Evolutionary conservation across 352 stramenopile species (phyloP).

Genomic region (Pythium insidiosum): DNA sequence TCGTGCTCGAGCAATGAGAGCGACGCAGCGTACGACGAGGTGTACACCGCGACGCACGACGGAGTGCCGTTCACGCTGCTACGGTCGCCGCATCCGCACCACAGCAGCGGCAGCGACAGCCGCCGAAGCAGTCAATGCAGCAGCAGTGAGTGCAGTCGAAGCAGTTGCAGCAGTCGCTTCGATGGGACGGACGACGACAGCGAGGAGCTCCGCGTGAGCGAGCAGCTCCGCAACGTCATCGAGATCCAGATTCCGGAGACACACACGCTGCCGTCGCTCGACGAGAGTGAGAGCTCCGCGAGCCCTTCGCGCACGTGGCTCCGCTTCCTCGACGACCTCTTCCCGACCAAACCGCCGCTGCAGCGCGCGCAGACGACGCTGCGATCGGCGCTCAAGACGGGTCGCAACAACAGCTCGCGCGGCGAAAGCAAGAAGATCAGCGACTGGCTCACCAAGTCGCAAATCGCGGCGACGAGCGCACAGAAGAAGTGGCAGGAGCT

Average conservation of each 20-base stretch:
- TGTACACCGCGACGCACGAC: conserved; percentile 39
- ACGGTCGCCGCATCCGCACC: conserved; percentile 21
- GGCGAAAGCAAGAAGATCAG: conserved; percentile 51
- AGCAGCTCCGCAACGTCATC: too few species aligned
- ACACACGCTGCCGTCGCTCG: neutral
- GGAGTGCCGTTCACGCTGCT: conserved; percentile 59
- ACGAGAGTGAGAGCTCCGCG: neutral
- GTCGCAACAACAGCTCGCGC: neutral
- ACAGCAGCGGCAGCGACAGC: conserved; percentile 6
- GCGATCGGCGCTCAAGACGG: neutral
- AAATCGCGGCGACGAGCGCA: conserved; percentile 51
- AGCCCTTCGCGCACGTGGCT: conserved; percentile 15
- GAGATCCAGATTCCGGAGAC: neutral
- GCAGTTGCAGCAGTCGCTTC: neutral
- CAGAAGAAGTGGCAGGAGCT: conserved; percentile 65
- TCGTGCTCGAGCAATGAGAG: conserved; percentile 20
- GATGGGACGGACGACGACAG: neutral
- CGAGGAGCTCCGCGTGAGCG: too few species aligned
- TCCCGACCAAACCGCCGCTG: conserved; percentile 9
- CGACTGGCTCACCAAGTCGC: conserved; percentile 50
- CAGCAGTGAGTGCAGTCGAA: too few species aligned
- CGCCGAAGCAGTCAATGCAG: too few species aligned
- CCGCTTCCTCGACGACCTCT: conserved; percentile 45
- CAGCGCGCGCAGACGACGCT: neutral
- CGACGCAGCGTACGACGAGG: conserved; percentile 39